Evolutionary conservation across 805 yeast species (phyloP).

Genomic region (Candida ponderosae): DNA sequence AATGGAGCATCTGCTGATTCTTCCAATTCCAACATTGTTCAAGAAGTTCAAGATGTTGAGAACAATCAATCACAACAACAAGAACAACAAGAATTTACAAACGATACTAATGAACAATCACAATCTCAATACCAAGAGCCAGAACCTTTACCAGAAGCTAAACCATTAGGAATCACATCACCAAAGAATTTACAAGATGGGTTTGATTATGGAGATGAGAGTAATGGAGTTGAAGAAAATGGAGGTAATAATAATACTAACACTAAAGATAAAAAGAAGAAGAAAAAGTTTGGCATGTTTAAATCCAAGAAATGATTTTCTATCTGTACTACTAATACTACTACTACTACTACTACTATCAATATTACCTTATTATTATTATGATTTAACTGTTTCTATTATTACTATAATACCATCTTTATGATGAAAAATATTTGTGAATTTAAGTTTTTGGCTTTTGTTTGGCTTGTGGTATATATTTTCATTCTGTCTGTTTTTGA

Average conservation of each 20-base stretch:
- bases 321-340: too few relatives aligned
- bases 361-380: too few relatives aligned
- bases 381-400: too few relatives aligned
- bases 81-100: background rate
- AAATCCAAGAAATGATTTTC: slow-evolving; percentile 6
- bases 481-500: too few relatives aligned
- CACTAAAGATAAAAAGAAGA: slow-evolving; percentile 4
- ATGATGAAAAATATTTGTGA: too few relatives aligned
- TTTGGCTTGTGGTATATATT: too few relatives aligned
- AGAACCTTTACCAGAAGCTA: slow-evolving; percentile 2
- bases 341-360: too few relatives aligned
- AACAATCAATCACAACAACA: background rate
- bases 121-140: too few relatives aligned
- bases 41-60: background rate
- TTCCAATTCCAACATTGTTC: background rate
- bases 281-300: slow-evolving; percentile 7
- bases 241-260: too few relatives aligned
- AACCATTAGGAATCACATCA: slow-evolving; percentile 6
- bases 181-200: background rate
- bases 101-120: background rate
- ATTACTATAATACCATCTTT: too few relatives aligned
- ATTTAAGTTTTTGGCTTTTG: too few relatives aligned
- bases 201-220: background rate
- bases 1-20: background rate
- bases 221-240: background rate